These are phyloP conservation scores for Leptomonas pyrrhocoris DNA, from an alignment of 208 protist species.

Conservation along the genomic window DNA sequence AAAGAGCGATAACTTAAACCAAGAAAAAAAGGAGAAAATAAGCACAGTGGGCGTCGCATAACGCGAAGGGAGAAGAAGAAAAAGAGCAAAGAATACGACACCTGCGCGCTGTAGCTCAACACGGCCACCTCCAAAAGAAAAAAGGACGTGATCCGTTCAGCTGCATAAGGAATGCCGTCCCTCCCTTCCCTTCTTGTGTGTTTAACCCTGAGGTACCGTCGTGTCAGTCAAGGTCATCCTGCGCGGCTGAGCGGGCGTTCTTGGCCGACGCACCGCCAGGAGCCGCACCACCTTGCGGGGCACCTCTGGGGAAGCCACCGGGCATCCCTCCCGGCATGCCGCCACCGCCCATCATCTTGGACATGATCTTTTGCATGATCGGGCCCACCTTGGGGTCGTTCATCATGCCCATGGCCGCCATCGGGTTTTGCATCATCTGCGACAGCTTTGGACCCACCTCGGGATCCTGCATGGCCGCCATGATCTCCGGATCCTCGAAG, in stretches of 20 bases:
- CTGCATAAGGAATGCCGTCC: too few species aligned
- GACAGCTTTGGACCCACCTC: constrained; percentile 67
- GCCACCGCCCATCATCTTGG: constrained; percentile 68
- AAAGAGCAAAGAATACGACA: neutral
- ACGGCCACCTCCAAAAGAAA: too few species aligned
- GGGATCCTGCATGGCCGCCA: constrained; percentile 74
- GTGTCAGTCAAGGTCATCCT: constrained; percentile 29
- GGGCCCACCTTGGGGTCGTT: constrained; percentile 79
- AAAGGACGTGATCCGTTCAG: too few species aligned
- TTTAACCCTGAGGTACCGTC: neutral
- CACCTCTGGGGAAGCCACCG: constrained; percentile 25
- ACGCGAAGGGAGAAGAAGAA: neutral
- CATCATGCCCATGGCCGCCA: constrained; percentile 66
- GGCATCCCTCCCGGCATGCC: constrained; percentile 41
- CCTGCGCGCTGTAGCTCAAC: too few species aligned
- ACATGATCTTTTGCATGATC: constrained; percentile 79
- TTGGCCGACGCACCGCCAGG: constrained; percentile 16
- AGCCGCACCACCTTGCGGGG: constrained; percentile 13
- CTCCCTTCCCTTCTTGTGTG: neutral
- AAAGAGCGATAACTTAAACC: neutral
- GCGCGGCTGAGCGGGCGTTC: neutral
- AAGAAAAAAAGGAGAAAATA: too few species aligned
- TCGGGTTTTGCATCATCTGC: constrained; percentile 70
- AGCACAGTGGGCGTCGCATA: too few species aligned
- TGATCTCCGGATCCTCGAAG: constrained; percentile 63